Conservation (phyloP, 2,329 filamentous ascomycete genomes). For the Venturia aucupariae region DNA sequence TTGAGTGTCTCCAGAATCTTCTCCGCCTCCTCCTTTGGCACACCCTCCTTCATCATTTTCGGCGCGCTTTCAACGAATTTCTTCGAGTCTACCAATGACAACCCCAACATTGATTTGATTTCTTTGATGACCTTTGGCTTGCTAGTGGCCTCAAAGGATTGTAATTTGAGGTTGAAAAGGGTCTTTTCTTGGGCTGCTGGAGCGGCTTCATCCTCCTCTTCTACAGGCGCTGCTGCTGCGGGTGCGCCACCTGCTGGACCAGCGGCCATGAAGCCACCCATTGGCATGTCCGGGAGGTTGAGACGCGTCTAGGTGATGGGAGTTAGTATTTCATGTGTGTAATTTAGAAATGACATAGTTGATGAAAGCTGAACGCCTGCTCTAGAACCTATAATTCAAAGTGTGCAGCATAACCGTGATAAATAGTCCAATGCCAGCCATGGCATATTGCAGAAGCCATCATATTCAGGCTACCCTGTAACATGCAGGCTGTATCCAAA, state of each 20-base stretch:
- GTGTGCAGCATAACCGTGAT: background rate
- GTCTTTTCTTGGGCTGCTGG: slow-evolving; percentile 89
- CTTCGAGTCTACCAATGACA: slow-evolving; percentile 98
- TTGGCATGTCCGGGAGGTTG: slow-evolving; percentile 95
- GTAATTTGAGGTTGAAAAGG: slow-evolving; percentile 91
- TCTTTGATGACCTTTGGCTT: slow-evolving; percentile 99
- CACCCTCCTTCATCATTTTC: slow-evolving; percentile 98
- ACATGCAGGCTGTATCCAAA: background rate
- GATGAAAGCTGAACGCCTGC: no score
- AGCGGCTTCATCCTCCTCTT: slow-evolving; percentile 75
- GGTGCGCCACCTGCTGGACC: slow-evolving; percentile 55
- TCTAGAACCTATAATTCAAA: background rate
- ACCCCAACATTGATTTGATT: slow-evolving; percentile 88
- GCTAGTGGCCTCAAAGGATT: slow-evolving; percentile 73
- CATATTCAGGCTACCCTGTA: background rate
- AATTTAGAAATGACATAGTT: background rate
- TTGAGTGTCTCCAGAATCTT: slow-evolving; percentile 96
- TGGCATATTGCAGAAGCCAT: background rate
- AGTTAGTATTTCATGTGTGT: slow-evolving; percentile 3
- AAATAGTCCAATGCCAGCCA: background rate
- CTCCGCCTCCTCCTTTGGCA: slow-evolving; percentile 97
- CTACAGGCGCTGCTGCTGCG: slow-evolving; percentile 50
- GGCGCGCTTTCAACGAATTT: slow-evolving; percentile 99
- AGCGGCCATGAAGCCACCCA: slow-evolving; percentile 78
- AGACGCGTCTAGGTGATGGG: slow-evolving; percentile 59